A percentile compares a stretch with the other conserved stretches of the same genome.
These are phyloP conservation scores for Ailanthus altissimus DNA, from an alignment of 345 rosid species.

Conservation along the genomic window DNA sequence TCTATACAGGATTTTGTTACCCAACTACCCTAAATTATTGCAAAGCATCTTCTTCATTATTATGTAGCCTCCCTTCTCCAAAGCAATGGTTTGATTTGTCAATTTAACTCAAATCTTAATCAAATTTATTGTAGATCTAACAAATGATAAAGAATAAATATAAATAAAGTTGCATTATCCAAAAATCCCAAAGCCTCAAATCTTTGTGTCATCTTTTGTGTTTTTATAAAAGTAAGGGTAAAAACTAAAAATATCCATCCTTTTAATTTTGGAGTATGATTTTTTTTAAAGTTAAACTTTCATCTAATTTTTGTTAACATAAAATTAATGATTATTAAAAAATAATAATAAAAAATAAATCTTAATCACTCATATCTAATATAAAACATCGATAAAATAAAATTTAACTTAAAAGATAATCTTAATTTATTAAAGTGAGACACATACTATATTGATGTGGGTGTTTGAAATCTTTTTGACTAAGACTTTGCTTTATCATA, in stretches of 20 bases:
- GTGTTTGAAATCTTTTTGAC: slow-evolving; percentile 33
- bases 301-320: too few species aligned
- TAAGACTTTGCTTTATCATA: neutral
- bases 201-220: slow-evolving; percentile 7
- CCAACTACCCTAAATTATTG: slow-evolving; percentile 4
- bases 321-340: too few species aligned
- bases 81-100: neutral
- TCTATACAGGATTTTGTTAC: neutral
- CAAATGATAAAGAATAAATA: neutral
- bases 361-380: too few species aligned
- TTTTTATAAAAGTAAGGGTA: slow-evolving; percentile 23
- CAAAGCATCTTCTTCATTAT: neutral
- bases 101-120: slow-evolving; percentile 3
- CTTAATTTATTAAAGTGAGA: too few species aligned
- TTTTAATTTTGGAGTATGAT: too few species aligned
- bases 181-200: neutral
- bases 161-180: neutral
- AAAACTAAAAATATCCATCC: neutral
- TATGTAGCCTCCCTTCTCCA: neutral
- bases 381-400: too few species aligned
- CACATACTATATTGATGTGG: too few species aligned
- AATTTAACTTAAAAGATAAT: too few species aligned
- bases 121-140: neutral
- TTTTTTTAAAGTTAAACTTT: too few species aligned
- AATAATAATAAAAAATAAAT: too few species aligned